A percentile compares a stretch with the other conserved stretches of the same genome.
These are phyloP conservation scores for Geopyxis carbonaria DNA, from an alignment of 495 filamentous ascomycete genomes.

Conservation along the genomic window DNA sequence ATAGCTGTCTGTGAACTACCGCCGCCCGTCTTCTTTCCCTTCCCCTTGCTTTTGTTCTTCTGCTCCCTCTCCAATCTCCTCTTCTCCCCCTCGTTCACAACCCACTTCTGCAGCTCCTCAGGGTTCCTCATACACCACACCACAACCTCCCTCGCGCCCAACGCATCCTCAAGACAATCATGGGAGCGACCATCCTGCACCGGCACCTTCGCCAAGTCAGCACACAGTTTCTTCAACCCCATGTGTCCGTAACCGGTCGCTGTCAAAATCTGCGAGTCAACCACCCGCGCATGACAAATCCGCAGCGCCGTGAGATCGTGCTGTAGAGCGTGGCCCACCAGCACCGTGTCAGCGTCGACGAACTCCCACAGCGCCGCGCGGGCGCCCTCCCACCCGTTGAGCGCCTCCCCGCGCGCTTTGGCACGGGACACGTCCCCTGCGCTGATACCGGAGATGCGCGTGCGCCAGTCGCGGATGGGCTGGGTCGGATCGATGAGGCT, in stretches of 20 bases:
- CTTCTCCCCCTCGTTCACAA: no score
- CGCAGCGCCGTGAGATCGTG: conserved; percentile 31
- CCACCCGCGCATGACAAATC: conserved; percentile 28
- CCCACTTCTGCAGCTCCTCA: neutral
- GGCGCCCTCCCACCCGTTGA: conserved; percentile 30
- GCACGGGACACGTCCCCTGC: conserved; percentile 23
- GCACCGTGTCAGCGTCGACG: conserved; percentile 30
- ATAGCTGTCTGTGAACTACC: no score
- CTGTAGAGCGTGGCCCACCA: conserved; percentile 32
- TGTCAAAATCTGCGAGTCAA: conserved; percentile 28
- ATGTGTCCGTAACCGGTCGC: no score
- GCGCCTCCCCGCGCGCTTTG: conserved; percentile 21
- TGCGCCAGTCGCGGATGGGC: conserved; percentile 27
- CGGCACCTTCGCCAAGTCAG: no score
- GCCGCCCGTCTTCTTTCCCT: no score
- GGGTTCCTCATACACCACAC: neutral
- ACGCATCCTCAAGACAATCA: neutral
- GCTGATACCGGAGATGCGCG: conserved; percentile 28
- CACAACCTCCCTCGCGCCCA: neutral
- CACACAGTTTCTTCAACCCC: no score
- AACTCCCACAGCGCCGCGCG: conserved; percentile 28
- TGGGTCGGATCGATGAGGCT: conserved; percentile 27
- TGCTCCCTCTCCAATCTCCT: no score
- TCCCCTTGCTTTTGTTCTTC: no score
- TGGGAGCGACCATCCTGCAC: no score